Percentiles rank a stretch among this genome's conserved stretches.
Evolutionary conservation across 257 asterid genomes (phyloP).

Genomic region (Paraleonurus japonicus): DNA sequence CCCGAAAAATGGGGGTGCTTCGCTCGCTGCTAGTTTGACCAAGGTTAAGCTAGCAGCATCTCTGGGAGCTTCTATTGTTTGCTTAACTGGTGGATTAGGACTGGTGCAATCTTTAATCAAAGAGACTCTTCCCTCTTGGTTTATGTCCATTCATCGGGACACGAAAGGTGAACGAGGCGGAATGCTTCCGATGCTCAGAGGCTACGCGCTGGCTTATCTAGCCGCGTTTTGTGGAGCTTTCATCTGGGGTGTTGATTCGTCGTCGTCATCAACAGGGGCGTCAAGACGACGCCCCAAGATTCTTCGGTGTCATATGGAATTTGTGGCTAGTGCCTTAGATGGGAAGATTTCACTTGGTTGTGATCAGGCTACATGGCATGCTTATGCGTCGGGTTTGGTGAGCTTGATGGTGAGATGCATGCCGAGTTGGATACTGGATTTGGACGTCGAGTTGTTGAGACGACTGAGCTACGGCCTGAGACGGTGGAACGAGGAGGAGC

Average conservation of each 20-base stretch:
- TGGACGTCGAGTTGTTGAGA: constrained; percentile 55
- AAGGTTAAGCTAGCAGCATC: constrained; percentile 88
- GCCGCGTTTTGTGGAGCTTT: constrained; percentile 71
- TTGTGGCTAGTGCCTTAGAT: constrained; percentile 68
- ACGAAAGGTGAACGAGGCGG: constrained; percentile 36
- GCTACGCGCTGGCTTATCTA: constrained; percentile 79
- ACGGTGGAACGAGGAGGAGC: constrained; percentile 73
- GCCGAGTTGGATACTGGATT: constrained; percentile 73
- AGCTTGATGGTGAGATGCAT: constrained; percentile 72
- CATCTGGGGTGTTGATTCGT: constrained; percentile 73
- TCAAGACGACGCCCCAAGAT: constrained; percentile 69
- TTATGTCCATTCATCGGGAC: constrained; percentile 56
- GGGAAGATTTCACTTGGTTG: constrained; percentile 82
- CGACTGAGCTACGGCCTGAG: constrained; percentile 70
- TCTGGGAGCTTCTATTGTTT: constrained; percentile 74
- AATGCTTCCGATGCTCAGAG: constrained; percentile 60
- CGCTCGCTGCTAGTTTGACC: constrained; percentile 69
- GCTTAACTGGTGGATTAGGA: constrained; percentile 81
- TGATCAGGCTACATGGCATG: constrained; percentile 84
- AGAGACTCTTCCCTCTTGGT: constrained; percentile 95
- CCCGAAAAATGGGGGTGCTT: constrained; percentile 44
- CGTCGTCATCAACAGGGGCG: constrained; percentile 56
- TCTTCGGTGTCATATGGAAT: constrained; percentile 71
- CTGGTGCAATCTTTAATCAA: constrained; percentile 73
- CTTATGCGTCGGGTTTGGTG: constrained; percentile 72